Evolutionary conservation across 1,284 basidiomycete genomes (phyloP).

Genomic region (Neonothopanus nambi): DNA sequence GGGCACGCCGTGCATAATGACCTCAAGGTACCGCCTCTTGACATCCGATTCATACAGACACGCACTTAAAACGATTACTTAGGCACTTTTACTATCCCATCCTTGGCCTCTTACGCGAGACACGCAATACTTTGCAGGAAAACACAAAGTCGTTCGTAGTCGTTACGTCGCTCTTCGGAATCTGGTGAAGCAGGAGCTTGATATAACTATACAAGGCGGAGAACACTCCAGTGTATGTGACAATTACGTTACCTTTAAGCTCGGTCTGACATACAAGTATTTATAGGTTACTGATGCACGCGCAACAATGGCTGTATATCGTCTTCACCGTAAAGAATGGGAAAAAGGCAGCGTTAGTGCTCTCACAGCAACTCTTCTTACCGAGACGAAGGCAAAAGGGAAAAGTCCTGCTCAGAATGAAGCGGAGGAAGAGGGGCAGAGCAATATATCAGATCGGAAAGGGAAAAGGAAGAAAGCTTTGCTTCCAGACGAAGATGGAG

Average conservation of each 20-base stretch:
- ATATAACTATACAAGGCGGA: slow-evolving; percentile 82
- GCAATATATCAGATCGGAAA: slow-evolving; percentile 4
- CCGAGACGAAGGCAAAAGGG: slow-evolving; percentile 2
- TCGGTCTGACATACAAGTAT: slow-evolving; percentile 2
- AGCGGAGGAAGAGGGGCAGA: slow-evolving; percentile 21
- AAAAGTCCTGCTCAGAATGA: background rate
- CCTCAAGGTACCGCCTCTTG: slow-evolving; percentile 59
- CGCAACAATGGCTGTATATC: slow-evolving; percentile 94
- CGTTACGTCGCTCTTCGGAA: slow-evolving; percentile 79
- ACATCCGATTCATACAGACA: background rate
- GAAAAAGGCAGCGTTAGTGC: slow-evolving; percentile 50
- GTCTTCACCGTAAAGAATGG: slow-evolving; percentile 87
- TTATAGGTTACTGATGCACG: slow-evolving; percentile 88
- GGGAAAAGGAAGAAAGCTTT: slow-evolving; percentile 1
- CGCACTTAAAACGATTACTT: slow-evolving; percentile 5
- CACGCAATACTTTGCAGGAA: slow-evolving; percentile 71
- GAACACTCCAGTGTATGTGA: slow-evolving; percentile 81
- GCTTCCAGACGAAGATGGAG: slow-evolving; percentile 24
- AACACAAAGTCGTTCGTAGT: slow-evolving; percentile 58
- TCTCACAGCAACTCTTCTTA: slow-evolving; percentile 28
- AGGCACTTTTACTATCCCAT: slow-evolving; percentile 91
- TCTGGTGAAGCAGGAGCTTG: slow-evolving; percentile 82
- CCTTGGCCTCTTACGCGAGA: slow-evolving; percentile 80
- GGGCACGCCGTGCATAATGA: slow-evolving; percentile 96
- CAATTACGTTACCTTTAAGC: background rate